Evolutionary conservation across 495 filamentous ascomycete genomes (phyloP).

Genomic region (Friedmanniomyces simplex): DNA sequence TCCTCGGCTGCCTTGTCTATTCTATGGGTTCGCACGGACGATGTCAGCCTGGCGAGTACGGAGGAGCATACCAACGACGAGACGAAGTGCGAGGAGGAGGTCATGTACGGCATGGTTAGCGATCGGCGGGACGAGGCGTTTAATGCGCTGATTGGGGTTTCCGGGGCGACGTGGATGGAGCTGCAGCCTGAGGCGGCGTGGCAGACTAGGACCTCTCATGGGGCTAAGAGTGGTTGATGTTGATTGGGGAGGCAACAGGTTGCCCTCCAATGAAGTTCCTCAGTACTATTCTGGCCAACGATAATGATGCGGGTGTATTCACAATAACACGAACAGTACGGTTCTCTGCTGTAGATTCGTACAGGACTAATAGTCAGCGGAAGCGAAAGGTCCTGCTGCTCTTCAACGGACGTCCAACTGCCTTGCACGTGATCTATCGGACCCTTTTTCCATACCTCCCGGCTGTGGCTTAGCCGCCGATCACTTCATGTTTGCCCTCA

Average conservation of each 20-base stretch:
- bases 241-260: neutral
- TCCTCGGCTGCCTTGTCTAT: neutral
- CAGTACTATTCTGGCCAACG: too few species aligned
- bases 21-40: neutral
- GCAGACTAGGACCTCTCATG: neutral
- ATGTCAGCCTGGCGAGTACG: constrained; percentile 10
- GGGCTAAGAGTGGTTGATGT: neutral
- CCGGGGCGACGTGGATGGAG: constrained; percentile 26
- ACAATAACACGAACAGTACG: too few species aligned
- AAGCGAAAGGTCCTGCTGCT: too few species aligned
- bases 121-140: constrained; percentile 31
- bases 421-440: too few species aligned
- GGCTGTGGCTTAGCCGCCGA: too few species aligned
- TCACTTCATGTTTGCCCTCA: too few species aligned
- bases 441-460: too few species aligned
- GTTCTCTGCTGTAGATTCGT: too few species aligned
- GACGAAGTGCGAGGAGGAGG: constrained; percentile 18
- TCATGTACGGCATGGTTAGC: constrained; percentile 24
- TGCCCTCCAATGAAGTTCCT: too few species aligned
- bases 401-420: too few species aligned
- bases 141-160: constrained; percentile 32
- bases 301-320: neutral
- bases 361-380: too few species aligned
- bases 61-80: constrained; percentile 24
- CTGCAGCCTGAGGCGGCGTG: constrained; percentile 13